Conservation (phyloP, 176 grass and related monocot genomes). For the Ampelocalamus luodianensis region DNA sequence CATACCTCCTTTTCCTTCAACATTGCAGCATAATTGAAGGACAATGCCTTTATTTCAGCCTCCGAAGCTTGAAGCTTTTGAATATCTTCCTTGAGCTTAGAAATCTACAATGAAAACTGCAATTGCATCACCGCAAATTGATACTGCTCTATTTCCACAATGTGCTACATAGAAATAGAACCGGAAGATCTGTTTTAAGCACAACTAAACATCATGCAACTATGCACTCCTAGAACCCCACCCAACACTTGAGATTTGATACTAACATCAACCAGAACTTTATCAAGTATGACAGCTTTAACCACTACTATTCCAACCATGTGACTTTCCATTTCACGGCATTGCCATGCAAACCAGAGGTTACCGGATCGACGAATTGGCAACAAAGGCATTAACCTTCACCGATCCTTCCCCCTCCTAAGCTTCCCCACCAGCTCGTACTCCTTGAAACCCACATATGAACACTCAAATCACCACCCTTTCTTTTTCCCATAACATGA, state of each 20-base stretch:
- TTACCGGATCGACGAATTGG: neutral
- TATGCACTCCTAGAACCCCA: neutral
- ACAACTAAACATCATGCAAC: neutral
- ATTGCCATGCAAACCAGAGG: no score
- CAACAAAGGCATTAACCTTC: neutral
- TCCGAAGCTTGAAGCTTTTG: constrained; percentile 88
- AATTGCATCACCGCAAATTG: neutral
- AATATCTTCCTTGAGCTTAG: constrained; percentile 82
- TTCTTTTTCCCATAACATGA: neutral
- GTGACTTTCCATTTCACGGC: no score
- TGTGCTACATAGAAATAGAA: constrained; percentile 6
- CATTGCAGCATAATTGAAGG: constrained; percentile 93
- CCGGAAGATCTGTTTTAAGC: neutral
- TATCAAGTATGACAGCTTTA: neutral
- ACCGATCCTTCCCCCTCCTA: neutral
- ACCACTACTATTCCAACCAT: no score
- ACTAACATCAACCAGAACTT: neutral
- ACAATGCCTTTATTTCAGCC: constrained; percentile 88
- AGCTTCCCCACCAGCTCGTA: neutral
- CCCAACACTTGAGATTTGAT: neutral
- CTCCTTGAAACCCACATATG: neutral
- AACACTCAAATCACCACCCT: neutral
- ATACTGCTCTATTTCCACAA: constrained; percentile 16
- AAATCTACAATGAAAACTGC: constrained; percentile 54
- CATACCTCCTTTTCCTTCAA: constrained; percentile 96